These are phyloP conservation scores for Pleurotus giganteus DNA, from an alignment of 768 basidiomycete species.

Conservation along the genomic window DNA sequence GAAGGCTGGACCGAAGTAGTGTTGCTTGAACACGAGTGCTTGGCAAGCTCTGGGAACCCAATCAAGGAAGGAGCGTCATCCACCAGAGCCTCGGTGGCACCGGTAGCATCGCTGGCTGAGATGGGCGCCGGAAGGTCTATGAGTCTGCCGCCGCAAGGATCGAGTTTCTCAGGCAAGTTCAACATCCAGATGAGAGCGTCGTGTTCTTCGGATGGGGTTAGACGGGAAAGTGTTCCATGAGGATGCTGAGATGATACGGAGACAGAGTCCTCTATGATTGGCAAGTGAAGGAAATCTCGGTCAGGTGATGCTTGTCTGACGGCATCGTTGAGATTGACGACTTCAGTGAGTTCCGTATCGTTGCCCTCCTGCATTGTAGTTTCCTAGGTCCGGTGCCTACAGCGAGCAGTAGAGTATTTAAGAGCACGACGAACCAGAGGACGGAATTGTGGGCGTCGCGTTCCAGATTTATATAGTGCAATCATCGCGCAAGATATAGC, in stretches of 20 bases:
- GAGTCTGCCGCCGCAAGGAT: no score
- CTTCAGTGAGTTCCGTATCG: not conserved
- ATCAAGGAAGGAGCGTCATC: no score
- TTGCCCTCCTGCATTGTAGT: not conserved
- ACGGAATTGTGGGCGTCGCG: conserved; percentile 28
- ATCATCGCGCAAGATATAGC: conserved; percentile 42
- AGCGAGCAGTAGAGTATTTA: not conserved
- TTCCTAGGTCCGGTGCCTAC: not conserved
- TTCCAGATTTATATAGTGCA: conserved; percentile 37
- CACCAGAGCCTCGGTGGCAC: no score
- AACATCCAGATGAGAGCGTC: conserved; percentile 5
- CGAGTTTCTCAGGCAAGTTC: not conserved
- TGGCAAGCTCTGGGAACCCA: not conserved
- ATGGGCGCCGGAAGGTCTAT: not conserved
- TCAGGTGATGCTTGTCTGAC: not conserved
- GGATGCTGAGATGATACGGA: not conserved
- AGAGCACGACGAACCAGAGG: not conserved
- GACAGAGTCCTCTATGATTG: not conserved
- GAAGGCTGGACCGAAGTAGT: not conserved
- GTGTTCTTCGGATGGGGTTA: not conserved
- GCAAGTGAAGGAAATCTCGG: not conserved
- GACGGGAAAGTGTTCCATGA: not conserved
- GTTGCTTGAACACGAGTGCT: not conserved
- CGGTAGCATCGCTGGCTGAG: no score
- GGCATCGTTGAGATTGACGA: not conserved